These are phyloP conservation scores for Suillus subaureus DNA, from an alignment of 768 basidiomycete species.

Conservation along the genomic window DNA sequence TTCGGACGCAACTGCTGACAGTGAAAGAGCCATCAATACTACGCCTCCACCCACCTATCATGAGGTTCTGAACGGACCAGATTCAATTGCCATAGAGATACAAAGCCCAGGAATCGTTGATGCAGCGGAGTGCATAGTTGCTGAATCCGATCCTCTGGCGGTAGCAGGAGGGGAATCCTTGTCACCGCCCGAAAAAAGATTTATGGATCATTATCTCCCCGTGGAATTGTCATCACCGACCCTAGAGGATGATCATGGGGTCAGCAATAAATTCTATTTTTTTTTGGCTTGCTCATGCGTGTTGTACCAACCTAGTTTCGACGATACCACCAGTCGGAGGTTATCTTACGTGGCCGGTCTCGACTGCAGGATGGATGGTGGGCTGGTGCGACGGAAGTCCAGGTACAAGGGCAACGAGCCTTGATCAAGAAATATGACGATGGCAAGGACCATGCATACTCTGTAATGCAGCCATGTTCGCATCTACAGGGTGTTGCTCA, in stretches of 20 bases:
- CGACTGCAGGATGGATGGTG: constrained; percentile 50
- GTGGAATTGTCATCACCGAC: constrained; percentile 23
- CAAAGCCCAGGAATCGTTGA: constrained; percentile 5
- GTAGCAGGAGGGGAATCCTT: constrained; percentile 21
- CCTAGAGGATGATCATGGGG: constrained; percentile 37
- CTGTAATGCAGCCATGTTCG: constrained; percentile 24
- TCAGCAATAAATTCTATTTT: constrained; percentile 16
- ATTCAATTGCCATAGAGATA: background rate
- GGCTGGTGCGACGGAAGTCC: constrained; percentile 43
- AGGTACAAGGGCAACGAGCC: constrained; percentile 41
- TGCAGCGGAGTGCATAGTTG: background rate
- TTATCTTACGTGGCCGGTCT: constrained; percentile 39
- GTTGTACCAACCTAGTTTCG: constrained; percentile 38
- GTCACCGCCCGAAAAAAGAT: constrained; percentile 17
- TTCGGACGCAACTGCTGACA: background rate
- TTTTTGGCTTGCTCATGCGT: constrained; percentile 3
- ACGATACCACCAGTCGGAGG: constrained; percentile 53
- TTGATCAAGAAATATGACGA: constrained; percentile 50
- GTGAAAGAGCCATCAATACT: constrained; percentile 1
- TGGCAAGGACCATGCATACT: constrained; percentile 31
- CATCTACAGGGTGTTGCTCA: background rate
- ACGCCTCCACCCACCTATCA: constrained; percentile 26
- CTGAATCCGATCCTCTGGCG: constrained; percentile 9
- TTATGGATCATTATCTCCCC: constrained; percentile 23
- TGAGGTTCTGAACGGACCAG: constrained; percentile 3